Conservation (phyloP, 2,329 filamentous ascomycete genomes). For the Leptographium wingfieldii region DNA sequence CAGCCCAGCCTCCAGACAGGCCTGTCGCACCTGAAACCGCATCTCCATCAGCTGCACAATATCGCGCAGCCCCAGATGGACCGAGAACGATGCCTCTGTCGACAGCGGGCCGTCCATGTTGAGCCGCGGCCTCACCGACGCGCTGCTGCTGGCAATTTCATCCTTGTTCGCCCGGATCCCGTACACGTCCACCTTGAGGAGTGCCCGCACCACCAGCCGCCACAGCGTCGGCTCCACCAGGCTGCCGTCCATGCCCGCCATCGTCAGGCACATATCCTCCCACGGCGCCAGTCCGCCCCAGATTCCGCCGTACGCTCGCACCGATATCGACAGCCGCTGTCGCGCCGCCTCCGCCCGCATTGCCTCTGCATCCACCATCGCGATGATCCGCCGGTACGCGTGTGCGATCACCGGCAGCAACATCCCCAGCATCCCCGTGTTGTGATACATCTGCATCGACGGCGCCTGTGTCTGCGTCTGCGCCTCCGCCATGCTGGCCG, state of each 20-base stretch:
- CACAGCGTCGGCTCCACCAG: slow-evolving; percentile 40
- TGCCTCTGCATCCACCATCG: slow-evolving; percentile 40
- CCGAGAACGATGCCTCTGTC: slow-evolving; percentile 9
- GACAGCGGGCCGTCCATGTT: neutral
- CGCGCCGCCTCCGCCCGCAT: slow-evolving; percentile 28
- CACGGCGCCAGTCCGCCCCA: slow-evolving; percentile 26
- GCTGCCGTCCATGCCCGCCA: slow-evolving; percentile 25
- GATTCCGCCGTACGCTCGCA: slow-evolving; percentile 35
- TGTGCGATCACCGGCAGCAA: slow-evolving; percentile 45
- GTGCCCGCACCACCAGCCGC: slow-evolving; percentile 38
- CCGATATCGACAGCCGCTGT: slow-evolving; percentile 30
- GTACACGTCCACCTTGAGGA: slow-evolving; percentile 46
- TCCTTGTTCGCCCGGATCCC: slow-evolving; percentile 23
- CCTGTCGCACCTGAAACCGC: slow-evolving; percentile 34
- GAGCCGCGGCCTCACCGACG: neutral
- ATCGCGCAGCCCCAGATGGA: slow-evolving; percentile 39
- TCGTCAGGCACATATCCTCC: slow-evolving; percentile 16
- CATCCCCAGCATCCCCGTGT: slow-evolving; percentile 44
- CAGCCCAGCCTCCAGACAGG: slow-evolving; percentile 28
- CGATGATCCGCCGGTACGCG: slow-evolving; percentile 42
- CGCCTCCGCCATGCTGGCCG: slow-evolving; percentile 13
- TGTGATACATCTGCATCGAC: slow-evolving; percentile 41
- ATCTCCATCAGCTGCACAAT: slow-evolving; percentile 41
- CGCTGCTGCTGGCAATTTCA: neutral
- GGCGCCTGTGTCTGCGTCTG: slow-evolving; percentile 15